Base-by-base conservation (phyloP, 140 eudicot genomes). In the Ambrosia hybrid region DNA sequence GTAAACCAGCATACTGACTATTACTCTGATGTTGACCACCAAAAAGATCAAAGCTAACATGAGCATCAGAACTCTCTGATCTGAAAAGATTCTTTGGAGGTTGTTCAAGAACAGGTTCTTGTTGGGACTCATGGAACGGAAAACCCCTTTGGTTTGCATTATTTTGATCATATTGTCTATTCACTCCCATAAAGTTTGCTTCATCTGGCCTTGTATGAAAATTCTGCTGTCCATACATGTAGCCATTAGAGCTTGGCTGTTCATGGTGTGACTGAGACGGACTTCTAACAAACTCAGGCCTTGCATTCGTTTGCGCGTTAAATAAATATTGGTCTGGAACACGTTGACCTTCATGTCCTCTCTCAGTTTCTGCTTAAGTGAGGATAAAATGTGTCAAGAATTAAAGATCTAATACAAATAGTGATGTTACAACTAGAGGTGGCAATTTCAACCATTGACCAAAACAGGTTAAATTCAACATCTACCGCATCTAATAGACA, bases 21-120 rank as follows among this genome's bases (percentile, higher is more conserved):
- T 11, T 82, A 77, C 81, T 77, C 76, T 93, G 96, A 57, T 83
- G 88, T 71, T 89, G 97, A 71, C 95, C 87, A 43, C 97, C 96
- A 68, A 93, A 91, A 66, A 93, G 87, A 48, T 90, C 89, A 76
- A 85, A 87, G 81, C 92, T 80, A 30, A 81, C 85, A 63, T 92
- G 91, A 78, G 86, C 62, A 13, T 84, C 89, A 30, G 92, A 76
- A 65, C 88, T 34, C 61, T 83, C 88, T 17, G 85, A 75, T 21
- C 93, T 79, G n/a, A 70, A 80, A 15, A 86, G 78, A 69, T 78
- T 78, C 65, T 78, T 73, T 46, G 85, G 56, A 51, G 76, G 82
- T 63, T 70, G 79, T 39, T 89, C 82, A 48, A 76, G 74, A 61
- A 78, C 89, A 70, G 77, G 71, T 73, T 84, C 83, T 57, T 84